Conservation (phyloP, 1,139 yeast genomes). For the Kodamaea fungicola region DNA sequence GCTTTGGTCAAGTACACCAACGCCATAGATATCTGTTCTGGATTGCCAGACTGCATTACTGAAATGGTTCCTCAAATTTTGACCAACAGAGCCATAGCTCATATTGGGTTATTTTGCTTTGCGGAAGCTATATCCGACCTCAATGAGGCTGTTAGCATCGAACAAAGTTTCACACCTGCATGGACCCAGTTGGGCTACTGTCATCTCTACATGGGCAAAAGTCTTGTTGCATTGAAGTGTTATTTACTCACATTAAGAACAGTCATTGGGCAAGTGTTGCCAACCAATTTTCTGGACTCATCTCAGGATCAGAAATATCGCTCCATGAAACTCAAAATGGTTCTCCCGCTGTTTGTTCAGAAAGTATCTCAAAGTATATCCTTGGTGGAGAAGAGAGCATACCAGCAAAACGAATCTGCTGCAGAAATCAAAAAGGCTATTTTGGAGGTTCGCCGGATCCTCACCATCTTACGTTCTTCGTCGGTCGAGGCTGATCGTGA, state of each 20-base stretch:
- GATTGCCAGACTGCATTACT: constrained; percentile 6
- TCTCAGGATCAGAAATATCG: constrained; percentile 18
- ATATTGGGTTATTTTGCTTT: constrained; percentile 41
- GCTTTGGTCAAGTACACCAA: constrained; percentile 41
- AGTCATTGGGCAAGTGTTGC: constrained; percentile 31
- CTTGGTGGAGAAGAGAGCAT: constrained; percentile 39
- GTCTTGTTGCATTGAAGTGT: constrained; percentile 32
- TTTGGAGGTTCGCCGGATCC: constrained; percentile 26
- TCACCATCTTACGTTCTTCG: constrained; percentile 23
- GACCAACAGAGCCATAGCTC: constrained; percentile 43
- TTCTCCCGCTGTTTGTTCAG: constrained; percentile 41
- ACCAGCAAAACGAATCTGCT: constrained; percentile 31
- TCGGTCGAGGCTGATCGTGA: constrained; percentile 27
- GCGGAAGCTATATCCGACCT: constrained; percentile 41
- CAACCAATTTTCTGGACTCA: constrained; percentile 20
- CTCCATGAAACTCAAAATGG: constrained; percentile 18
- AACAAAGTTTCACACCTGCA: constrained; percentile 38
- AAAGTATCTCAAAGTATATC: constrained; percentile 33
- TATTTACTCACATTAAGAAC: constrained; percentile 32
- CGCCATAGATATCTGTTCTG: constrained; percentile 26
- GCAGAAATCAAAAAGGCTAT: constrained; percentile 22
- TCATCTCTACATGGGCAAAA: constrained; percentile 41
- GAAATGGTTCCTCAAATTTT: constrained; percentile 30
- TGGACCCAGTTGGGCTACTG: constrained; percentile 49
- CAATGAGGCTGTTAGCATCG: constrained; percentile 28